Conservation (phyloP, 108 stramenopile species). For the Schizochytrium sp. region DNA sequence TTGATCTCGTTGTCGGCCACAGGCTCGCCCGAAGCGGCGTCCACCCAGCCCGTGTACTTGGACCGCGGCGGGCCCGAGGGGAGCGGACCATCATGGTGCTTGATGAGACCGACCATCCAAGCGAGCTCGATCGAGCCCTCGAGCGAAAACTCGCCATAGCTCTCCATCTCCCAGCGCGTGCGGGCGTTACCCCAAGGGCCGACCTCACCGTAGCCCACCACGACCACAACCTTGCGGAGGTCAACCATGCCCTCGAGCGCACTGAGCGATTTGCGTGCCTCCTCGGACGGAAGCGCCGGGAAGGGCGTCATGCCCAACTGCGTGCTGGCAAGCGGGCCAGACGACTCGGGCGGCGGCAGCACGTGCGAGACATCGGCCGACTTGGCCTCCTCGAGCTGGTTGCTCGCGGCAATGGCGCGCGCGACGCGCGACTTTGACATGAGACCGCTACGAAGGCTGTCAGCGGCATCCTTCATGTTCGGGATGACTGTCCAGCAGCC, state of each 20-base stretch:
- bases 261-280: neutral
- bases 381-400: slow-evolving; percentile 12
- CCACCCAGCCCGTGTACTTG: slow-evolving; percentile 19
- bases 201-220: slow-evolving; percentile 21
- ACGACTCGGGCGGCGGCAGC: neutral
- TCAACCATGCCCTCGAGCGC: neutral
- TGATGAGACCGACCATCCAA: slow-evolving; percentile 16
- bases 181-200: slow-evolving; percentile 23
- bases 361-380: neutral
- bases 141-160: neutral
- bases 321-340: neutral
- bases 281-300: neutral
- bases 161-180: slow-evolving; percentile 23
- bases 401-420: neutral
- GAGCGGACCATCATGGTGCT: slow-evolving; percentile 2
- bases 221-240: neutral
- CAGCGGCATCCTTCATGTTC: slow-evolving; percentile 1
- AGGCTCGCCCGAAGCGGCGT: neutral
- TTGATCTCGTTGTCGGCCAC: slow-evolving; percentile 16
- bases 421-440: neutral
- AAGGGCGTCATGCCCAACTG: neutral
- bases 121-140: slow-evolving; percentile 25
- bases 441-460: neutral
- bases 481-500: neutral
- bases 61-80: neutral